Base-by-base conservation (phyloP, 305 asterid species). In the Fraxinus sp. region DNA sequence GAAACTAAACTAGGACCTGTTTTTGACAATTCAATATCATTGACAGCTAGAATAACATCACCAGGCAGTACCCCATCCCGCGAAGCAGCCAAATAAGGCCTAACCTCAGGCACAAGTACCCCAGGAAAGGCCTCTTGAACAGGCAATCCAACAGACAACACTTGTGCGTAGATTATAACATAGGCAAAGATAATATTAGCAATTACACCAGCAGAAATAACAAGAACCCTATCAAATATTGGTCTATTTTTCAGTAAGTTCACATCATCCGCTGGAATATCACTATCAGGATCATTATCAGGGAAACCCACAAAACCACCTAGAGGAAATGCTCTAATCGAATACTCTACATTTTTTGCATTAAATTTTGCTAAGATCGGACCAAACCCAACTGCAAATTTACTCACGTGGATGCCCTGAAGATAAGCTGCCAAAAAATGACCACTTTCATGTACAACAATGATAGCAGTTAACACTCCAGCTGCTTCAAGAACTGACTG, bases 241-340 rank as follows among this genome's bases (percentile, higher is more conserved):
- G 99, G 99, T 86, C 99, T 88, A 77, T 96, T 96, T 83, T 94
- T 96, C 82, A 96, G 87, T 79, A 96, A 86, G 88, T 94, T 93
- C 84, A 44, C 89, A 84, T 96, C 98, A 79, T 94, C 98, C 3
- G 88, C 90, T 0, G 99, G 99, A 72, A 94, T 96, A 86, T 88
- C 98, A 83, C 98, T 96, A n/a, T 94, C 94, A 3, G 98, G 98
- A 87, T 96, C 98, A 88, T 96, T 94, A 90, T 96, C 99, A 72
- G 99, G 99, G 79, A 96, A 94, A 0, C 95, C 98, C 79, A 96
- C 99, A 86, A 93, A 94, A 20, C 98, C 99, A 83, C 99, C 99
- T 32, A 96, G 92, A 72, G 99, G 99, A 84, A 96, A 91, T 5
- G 98, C 98, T 83, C 99, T 89, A 84, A 96, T 82, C 22, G 98